phyloP scores from a whole-genome alignment of 2,329 filamentous ascomycete genomes.

The Mariannaea elegans region DNA sequence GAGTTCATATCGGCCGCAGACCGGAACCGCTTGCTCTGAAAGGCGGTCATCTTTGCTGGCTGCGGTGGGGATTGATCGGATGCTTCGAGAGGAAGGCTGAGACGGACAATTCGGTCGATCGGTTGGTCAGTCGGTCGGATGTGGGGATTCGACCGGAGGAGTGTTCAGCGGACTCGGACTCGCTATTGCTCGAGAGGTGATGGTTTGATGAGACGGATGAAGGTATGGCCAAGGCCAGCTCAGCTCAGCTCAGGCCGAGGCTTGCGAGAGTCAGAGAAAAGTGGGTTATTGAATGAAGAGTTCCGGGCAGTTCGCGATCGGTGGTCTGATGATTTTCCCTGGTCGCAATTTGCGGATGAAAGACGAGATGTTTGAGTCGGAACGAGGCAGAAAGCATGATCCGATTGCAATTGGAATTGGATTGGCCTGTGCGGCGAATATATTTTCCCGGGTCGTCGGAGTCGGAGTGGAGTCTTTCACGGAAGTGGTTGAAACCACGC shows the following conservation, averaged over 20 bases:
- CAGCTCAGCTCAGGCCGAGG: neutral
- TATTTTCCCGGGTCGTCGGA: conserved; percentile 20
- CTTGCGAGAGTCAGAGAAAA: neutral
- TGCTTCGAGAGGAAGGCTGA: neutral
- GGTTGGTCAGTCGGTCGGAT: neutral
- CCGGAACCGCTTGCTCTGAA: conserved; percentile 77
- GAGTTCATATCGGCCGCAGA: conserved; percentile 71
- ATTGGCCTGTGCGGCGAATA: conserved; percentile 25
- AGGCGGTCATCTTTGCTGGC: conserved; percentile 55
- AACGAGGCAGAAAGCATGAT: neutral
- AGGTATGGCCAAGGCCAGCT: conserved; percentile 8
- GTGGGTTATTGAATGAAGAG: neutral
- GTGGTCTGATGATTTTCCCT: conserved; percentile 13
- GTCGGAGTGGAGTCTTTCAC: conserved; percentile 13
- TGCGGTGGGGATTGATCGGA: neutral
- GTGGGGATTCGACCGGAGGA: neutral
- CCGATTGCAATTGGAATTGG: neutral
- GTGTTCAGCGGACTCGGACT: neutral
- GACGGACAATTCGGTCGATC: neutral
- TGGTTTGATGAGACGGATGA: conserved; percentile 9
- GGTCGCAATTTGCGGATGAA: neutral
- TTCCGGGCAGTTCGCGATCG: neutral
- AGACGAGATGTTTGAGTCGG: neutral
- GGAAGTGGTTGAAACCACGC: neutral
- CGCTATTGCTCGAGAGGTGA: neutral